Conservation (phyloP, 2,329 filamentous ascomycete genomes). For the Myriosclerotinia curreyana region DNA sequence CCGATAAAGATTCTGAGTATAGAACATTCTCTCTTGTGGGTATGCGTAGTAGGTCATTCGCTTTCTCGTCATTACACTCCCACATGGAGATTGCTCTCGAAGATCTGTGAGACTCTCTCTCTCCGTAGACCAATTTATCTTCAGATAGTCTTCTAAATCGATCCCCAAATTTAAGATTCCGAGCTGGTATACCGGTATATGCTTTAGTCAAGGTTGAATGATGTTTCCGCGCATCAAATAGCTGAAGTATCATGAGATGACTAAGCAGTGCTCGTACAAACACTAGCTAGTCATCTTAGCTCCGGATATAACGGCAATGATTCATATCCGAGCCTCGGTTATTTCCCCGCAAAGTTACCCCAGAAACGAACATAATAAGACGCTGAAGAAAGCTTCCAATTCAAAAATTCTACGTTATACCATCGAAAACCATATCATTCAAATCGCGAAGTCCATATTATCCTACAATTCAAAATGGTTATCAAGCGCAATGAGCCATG, state of each 20-base stretch:
- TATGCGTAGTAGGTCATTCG: neutral
- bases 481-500: slow-evolving; percentile 43
- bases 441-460: no score
- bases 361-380: slow-evolving; percentile 1
- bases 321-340: slow-evolving; percentile 9
- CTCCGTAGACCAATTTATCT: neutral
- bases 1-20: neutral
- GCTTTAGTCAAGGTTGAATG: no score
- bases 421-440: neutral
- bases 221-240: no score
- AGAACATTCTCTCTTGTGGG: neutral
- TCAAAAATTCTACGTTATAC: neutral
- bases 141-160: neutral
- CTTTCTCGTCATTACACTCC: neutral
- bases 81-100: neutral
- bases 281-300: neutral
- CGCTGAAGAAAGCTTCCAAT: neutral
- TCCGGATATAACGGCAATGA: neutral
- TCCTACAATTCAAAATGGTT: slow-evolving; percentile 26
- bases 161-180: neutral
- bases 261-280: neutral
- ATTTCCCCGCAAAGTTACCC: slow-evolving; percentile 13
- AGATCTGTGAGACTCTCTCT: neutral
- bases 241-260: neutral
- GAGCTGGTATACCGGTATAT: neutral